These are phyloP conservation scores for Wickerhamomyces queroliae DNA, from an alignment of 805 yeast species.

Conservation along the genomic window DNA sequence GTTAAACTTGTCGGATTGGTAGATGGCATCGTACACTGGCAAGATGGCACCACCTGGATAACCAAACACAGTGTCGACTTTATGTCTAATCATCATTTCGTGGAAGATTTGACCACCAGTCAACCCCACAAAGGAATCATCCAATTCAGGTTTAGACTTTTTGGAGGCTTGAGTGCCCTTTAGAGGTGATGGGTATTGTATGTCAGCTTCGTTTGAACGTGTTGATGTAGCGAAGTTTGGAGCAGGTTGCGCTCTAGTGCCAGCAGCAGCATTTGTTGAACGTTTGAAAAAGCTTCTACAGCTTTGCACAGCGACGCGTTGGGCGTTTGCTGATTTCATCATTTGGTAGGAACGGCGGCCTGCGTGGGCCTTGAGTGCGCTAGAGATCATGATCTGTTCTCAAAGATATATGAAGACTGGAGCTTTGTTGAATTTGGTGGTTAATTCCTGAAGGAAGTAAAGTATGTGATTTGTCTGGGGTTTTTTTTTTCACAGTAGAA, in stretches of 20 bases:
- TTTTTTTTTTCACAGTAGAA: no score
- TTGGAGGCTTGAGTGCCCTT: no score
- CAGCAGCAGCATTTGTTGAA: constrained; percentile 6
- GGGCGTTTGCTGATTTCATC: constrained; percentile 3
- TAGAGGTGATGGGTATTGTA: constrained; percentile 1
- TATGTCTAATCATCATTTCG: constrained; percentile 96
- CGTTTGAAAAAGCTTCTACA: constrained; percentile 6
- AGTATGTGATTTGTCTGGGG: no score
- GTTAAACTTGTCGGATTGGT: constrained; percentile 81
- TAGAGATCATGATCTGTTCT: constrained; percentile 4
- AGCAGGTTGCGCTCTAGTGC: constrained; percentile 21
- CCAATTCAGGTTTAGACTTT: constrained; percentile 36
- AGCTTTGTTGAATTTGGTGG: no score
- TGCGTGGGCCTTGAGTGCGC: constrained; percentile 13
- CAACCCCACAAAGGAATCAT: constrained; percentile 86
- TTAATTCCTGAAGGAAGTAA: no score
- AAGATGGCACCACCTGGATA: constrained; percentile 99
- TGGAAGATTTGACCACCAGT: constrained; percentile 99
- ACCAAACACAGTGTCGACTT: constrained; percentile 94
- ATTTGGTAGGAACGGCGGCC: constrained; percentile 12
- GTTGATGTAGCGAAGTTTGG: constrained; percentile 20
- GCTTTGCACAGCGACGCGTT: neutral
- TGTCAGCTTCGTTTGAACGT: constrained; percentile 1
- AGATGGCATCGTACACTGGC: constrained; percentile 96
- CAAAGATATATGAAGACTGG: neutral